Evolutionary conservation across 257 asterid genomes (phyloP), one percentile per base, ranked within the genome.

Genomic region (Solanum peruvianum): DNA sequence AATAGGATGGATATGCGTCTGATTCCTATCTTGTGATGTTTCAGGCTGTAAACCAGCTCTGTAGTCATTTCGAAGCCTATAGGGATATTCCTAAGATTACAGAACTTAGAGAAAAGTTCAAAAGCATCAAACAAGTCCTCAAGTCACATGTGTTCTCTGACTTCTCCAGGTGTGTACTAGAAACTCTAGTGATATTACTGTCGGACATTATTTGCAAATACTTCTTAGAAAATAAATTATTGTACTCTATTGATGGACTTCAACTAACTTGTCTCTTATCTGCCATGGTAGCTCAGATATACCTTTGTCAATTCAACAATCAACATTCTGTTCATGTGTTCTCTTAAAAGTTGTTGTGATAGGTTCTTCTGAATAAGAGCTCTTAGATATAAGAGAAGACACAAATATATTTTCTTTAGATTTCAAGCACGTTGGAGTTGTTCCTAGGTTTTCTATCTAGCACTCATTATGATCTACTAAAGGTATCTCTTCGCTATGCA

Each of bases 61-160:
- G 64, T 56, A 56, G 64, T 56, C 64, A 56, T 56, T 56, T 56
- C 20, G 64, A 56, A 20, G 99, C 98, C 78, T 95, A 97, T 85
- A 93, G 97, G 89, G 98, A 97, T 90, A 91, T 95, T 91, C 98
- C 93, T 81, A 97, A 95, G 94, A 95, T 97, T 87, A 94, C 98
- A 45, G 99, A 95, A 91, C 98, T 97, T 29, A 91, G 98, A 90
- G 98, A 97, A 83, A 95, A 94, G 92, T 95, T 95, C 89, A 56
- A 56, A n/a, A 56, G 64, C 64, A 56, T 56, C 64, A 56, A 56
- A 20, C 64, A 56, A 56, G 64, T 56, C 64, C 64, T 56, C 64
- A 56, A 56, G 64, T 56, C 64, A 56, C 64, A 56, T 56, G 64
- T 56, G 64, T 20, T 56, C 64, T 56, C 64, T 56, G 99, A 95